Evolutionary conservation across 495 filamentous ascomycete species (phyloP).

Genomic region (Parathielavia appendiculata): DNA sequence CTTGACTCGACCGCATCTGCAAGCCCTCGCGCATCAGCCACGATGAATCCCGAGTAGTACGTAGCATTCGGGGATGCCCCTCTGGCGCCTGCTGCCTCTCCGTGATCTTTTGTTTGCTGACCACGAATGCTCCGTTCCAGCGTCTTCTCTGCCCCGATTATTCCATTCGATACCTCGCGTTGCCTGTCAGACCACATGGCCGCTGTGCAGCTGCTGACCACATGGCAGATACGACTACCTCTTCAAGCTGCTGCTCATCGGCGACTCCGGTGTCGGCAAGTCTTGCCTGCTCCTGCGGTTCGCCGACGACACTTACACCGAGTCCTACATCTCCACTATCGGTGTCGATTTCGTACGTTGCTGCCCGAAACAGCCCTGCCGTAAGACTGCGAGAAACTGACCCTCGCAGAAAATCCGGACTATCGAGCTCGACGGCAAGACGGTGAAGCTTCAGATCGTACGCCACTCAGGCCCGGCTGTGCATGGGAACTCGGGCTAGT

Average conservation of each 20-base stretch:
- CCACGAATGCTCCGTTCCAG: constrained; percentile 25
- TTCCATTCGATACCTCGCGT: not conserved
- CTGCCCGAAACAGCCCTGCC: not conserved
- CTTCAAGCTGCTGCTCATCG: constrained; percentile 99
- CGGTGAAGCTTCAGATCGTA: constrained; percentile 99
- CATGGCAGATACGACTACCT: constrained; percentile 93
- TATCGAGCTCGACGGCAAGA: constrained; percentile 98
- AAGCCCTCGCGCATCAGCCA: constrained; percentile 34
- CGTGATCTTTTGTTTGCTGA: constrained; percentile 19
- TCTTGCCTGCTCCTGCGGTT: constrained; percentile 96
- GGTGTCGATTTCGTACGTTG: constrained; percentile 92
- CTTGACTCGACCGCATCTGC: constrained; percentile 5
- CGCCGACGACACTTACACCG: constrained; percentile 99
- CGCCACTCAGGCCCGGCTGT: constrained; percentile 24
- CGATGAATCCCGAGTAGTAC: constrained; percentile 95
- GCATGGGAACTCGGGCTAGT: not conserved
- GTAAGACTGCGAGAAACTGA: constrained; percentile 26
- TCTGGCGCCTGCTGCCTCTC: constrained; percentile 15
- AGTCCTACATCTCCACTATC: constrained; percentile 99
- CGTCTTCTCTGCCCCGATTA: constrained; percentile 22
- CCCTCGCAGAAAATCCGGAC: constrained; percentile 91
- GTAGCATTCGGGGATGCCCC: constrained; percentile 36
- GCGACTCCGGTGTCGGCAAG: constrained; percentile 99
- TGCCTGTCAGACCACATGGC: not conserved
- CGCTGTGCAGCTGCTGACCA: constrained; percentile 15